Base-by-base conservation (phyloP, 768 basidiomycete genomes). In the Boletus huronensis region DNA sequence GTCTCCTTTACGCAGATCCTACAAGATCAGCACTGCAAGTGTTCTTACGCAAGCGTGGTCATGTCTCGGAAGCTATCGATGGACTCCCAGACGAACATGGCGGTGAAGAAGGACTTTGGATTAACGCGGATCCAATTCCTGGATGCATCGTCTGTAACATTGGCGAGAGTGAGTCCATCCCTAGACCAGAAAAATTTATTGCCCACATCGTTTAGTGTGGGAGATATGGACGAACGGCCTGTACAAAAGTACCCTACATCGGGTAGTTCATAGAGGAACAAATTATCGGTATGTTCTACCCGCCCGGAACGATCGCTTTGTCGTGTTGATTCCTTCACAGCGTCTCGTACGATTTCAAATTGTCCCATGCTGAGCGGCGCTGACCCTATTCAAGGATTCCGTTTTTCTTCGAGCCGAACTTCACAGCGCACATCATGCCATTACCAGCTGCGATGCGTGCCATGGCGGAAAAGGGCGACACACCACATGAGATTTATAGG, bases 391-490 rank as follows among this genome's bases (percentile, higher is more conserved):
- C 7, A 53, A 92, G 90, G 9, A 79, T 95, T 19, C 94, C 94
- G 0, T 96, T 96, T 74, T 97, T 97, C 78, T 96, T 90, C 58
- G 94, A 96, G 69, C 93, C 94, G 0, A 91, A 90, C 53, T 93
- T 91, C 63, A 75, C 84, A 55, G 88, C 93, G 0, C 53, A 74
- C 2, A 74, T 97, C 44, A 70, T 77, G 58, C 88, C 92, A 1
- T 72, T 95, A 6, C 74, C 76, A 5, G 84, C 84, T 6, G 84
- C 83, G 0, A 63, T 77, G 26, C 79, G 84, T 32, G 61, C 79
- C 10, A 36, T 49, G 19, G 47, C 17, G 16, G 29, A 48, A 32
- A 48, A 50, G 4, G 57, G 34, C 23, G 54, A 67, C 36, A 56
- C 59, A 26, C 55, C 62, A 1, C 62, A 64, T 11, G 71, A 72